Percentiles rank a stretch among this genome's conserved stretches.
phyloP scores from a whole-genome alignment of 108 stramenopile genomes.

The Parietichytrium sp. region DNA sequence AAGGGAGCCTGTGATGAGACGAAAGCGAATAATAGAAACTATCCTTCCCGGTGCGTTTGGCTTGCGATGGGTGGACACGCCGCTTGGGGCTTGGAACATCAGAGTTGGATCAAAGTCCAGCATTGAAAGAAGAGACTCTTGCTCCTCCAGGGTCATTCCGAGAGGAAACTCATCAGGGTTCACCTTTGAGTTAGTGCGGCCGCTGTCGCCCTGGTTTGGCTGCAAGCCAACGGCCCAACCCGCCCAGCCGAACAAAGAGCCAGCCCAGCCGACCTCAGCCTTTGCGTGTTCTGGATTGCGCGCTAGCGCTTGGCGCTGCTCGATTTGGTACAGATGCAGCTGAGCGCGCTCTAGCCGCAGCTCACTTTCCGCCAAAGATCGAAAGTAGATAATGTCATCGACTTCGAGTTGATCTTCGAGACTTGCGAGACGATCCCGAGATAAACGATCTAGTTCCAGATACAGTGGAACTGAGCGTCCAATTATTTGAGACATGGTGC shows the following conservation, averaged over 20 bases:
- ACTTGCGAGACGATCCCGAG: background rate
- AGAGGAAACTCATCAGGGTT: background rate
- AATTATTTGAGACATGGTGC: no score
- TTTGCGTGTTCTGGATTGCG: background rate
- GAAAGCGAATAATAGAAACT: background rate
- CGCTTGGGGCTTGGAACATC: background rate
- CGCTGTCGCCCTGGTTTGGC: background rate
- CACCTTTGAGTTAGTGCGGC: background rate
- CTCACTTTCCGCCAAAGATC: background rate
- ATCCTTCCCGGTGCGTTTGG: background rate
- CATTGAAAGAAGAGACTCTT: background rate
- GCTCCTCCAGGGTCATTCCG: conserved; percentile 31
- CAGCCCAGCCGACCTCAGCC: background rate
- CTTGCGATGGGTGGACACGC: background rate
- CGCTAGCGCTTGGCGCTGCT: background rate
- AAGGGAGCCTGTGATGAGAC: background rate
- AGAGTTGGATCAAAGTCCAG: conserved; percentile 16
- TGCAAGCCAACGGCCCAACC: conserved; percentile 32
- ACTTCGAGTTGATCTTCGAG: background rate
- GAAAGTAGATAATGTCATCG: conserved; percentile 35
- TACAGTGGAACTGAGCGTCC: no score
- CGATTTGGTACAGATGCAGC: background rate
- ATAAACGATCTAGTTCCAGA: no score
- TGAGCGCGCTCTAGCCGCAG: conserved; percentile 26
- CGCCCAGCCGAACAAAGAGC: conserved; percentile 29